A percentile compares a stretch with the other conserved stretches of the same genome.
These are phyloP conservation scores for Heterococcus sp. DNA, from an alignment of 108 stramenopile genomes.

Conservation along the genomic window DNA sequence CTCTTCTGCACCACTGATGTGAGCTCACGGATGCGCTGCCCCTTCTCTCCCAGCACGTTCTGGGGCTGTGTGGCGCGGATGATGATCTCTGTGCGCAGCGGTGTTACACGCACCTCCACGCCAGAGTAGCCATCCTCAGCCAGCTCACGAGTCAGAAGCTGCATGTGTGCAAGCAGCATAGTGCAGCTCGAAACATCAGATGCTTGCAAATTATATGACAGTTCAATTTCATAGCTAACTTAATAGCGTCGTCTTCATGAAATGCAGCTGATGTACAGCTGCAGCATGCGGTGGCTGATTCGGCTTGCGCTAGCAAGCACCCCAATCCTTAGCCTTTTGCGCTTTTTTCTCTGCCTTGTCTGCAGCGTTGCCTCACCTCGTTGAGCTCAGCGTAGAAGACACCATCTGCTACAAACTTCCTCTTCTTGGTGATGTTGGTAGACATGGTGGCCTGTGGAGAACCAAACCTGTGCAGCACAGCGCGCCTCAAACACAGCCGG, in stretches of 20 bases:
- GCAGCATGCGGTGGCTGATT: no score
- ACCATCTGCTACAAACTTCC: constrained; percentile 99
- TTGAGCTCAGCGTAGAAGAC: constrained; percentile 99
- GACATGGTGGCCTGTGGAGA: constrained; percentile 21
- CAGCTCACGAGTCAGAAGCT: constrained; percentile 88
- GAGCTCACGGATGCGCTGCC: constrained; percentile 97
- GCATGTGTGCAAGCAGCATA: not conserved
- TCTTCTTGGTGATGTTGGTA: constrained; percentile 89
- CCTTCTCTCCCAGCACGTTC: constrained; percentile 98
- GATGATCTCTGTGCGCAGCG: constrained; percentile 97
- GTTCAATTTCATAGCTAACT: no score
- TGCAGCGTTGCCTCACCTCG: constrained; percentile 62
- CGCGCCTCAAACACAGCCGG: no score
- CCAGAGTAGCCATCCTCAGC: constrained; percentile 98
- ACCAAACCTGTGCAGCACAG: not conserved
- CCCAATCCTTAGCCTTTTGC: no score
- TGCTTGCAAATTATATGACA: not conserved
- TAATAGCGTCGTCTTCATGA: no score
- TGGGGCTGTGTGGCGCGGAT: constrained; percentile 98
- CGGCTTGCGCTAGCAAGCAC: no score
- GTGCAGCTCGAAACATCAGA: not conserved
- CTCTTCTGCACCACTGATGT: constrained; percentile 98
- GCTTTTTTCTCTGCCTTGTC: not conserved
- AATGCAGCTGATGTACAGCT: no score
- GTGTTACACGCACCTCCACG: constrained; percentile 95